Base-by-base conservation (phyloP, 768 basidiomycete species). In the Rhizopogon vinicolor region DNA sequence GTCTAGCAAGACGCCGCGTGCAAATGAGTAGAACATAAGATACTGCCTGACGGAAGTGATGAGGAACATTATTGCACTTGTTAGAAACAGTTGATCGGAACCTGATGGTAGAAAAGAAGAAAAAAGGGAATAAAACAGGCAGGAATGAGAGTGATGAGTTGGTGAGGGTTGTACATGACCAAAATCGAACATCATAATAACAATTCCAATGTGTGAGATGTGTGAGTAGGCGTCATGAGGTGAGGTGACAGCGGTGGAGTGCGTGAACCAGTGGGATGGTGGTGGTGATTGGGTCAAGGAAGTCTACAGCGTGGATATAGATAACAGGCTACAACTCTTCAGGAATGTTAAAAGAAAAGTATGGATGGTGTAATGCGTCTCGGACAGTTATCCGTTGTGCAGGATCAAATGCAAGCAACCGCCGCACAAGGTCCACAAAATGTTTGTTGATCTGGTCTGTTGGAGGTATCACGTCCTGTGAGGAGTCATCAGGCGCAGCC, bases 321-420 rank as follows among this genome's bases (percentile, higher is more conserved):
- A 70, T 70, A 69, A 65, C 56, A 64, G 63, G 72, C 71, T 78
- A 91, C 72, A 85, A 74, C 74, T 91, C 89, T 57, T 82, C 75
- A 41, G 87, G 77, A 59, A 89, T 82, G 68, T 74, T 76, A 66
- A 86, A 67, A 50, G 81, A 76, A 67, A 95, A 93, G 72, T 93
- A 98, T 4, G 88, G 89, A 65, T 97, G 95, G 51, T 82, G 79
- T 56, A 97, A 81, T 18, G 95, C 95, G 31, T 92, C 87, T 68
- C 84, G 82, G 45, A 98, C 95, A 39, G 87, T 86, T 63, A 95
- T 87, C 68, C 95, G 86, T 62, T 89, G 85, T 2, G 82, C 80
- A 35, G 95, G 94, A 70, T 98, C 95, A 69, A 95, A 97, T 50
- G 86, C 85, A 43, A 98, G 82, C 58, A 98, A 80, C 69, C 84